Percentiles rank a stretch among this genome's conserved stretches.
phyloP scores from a whole-genome alignment of 1,284 basidiomycete species.

The Leccinum proximum region DNA sequence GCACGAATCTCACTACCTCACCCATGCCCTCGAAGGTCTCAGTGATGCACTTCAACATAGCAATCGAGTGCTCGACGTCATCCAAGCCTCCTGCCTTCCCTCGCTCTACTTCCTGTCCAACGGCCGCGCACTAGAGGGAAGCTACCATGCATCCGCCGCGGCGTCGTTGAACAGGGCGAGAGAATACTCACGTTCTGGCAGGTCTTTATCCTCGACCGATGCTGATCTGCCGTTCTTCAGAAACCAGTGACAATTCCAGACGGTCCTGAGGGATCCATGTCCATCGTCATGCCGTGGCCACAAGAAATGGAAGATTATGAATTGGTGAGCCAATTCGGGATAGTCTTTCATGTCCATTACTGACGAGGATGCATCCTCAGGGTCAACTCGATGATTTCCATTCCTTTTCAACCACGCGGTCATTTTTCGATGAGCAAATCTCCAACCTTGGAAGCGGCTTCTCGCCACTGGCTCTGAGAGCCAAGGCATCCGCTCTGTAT shows the following conservation, averaged over 20 bases:
- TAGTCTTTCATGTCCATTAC: slow-evolving; percentile 7
- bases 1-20: slow-evolving; percentile 67
- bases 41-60: slow-evolving; percentile 54
- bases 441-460: slow-evolving; percentile 49
- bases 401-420: slow-evolving; percentile 53
- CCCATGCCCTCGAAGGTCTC: slow-evolving; percentile 53
- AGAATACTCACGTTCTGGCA: slow-evolving; percentile 70
- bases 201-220: slow-evolving; percentile 63
- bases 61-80: slow-evolving; percentile 59
- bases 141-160: slow-evolving; percentile 67
- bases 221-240: slow-evolving; percentile 61
- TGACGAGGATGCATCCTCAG: slow-evolving; percentile 34
- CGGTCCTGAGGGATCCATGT: slow-evolving; percentile 39
- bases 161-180: slow-evolving; percentile 62
- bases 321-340: slow-evolving; percentile 36
- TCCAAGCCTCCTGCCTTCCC: slow-evolving; percentile 70
- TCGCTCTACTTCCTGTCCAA: slow-evolving; percentile 72
- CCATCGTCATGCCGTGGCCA: slow-evolving; percentile 67
- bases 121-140: slow-evolving; percentile 68
- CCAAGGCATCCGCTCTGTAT: slow-evolving; percentile 73
- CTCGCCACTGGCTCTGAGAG: slow-evolving; percentile 58
- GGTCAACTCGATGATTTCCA: slow-evolving; percentile 50
- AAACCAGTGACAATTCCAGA: slow-evolving; percentile 55
- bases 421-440: slow-evolving; percentile 59
- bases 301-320: slow-evolving; percentile 57